Evolutionary conservation across 2,329 filamentous ascomycete species (phyloP).

Genomic region (Fusarium luffae): DNA sequence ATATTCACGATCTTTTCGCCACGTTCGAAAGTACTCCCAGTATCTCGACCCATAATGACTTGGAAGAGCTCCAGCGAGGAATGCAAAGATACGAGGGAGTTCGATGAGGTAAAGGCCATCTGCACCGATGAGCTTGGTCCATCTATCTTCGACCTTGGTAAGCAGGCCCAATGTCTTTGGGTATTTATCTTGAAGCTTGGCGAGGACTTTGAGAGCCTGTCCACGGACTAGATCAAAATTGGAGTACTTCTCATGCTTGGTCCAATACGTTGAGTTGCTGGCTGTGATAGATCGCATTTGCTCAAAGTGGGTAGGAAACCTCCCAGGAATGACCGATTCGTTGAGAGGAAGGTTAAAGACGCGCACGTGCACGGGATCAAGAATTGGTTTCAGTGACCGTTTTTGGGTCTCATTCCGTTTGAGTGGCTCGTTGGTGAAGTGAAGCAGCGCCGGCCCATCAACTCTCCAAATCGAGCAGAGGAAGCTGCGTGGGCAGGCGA

Average conservation of each 20-base stretch:
- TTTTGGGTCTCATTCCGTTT: accelerated
- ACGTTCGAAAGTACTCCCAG: too few relatives aligned
- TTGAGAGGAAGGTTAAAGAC: neutral
- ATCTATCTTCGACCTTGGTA: neutral
- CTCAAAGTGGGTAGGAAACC: neutral
- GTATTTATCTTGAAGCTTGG: neutral
- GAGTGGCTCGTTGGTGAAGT: neutral
- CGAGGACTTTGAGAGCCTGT: neutral
- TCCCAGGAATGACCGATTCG: neutral
- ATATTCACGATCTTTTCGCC: too few relatives aligned
- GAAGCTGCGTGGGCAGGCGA: neutral
- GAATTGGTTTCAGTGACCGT: neutral
- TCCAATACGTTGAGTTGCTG: neutral
- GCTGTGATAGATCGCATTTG: slow-evolving; percentile 1
- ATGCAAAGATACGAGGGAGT: neutral
- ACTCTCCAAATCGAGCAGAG: neutral
- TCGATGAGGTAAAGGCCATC: too few relatives aligned
- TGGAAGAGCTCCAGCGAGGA: neutral
- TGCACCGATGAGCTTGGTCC: neutral
- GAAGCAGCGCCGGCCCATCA: neutral
- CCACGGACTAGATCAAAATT: neutral
- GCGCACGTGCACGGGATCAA: neutral
- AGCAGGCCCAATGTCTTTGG: neutral
- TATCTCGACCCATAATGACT: too few relatives aligned
- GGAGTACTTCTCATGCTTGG: neutral